Conservation (phyloP, 2,329 filamentous ascomycete genomes). For the Monosporascus sp. region DNA sequence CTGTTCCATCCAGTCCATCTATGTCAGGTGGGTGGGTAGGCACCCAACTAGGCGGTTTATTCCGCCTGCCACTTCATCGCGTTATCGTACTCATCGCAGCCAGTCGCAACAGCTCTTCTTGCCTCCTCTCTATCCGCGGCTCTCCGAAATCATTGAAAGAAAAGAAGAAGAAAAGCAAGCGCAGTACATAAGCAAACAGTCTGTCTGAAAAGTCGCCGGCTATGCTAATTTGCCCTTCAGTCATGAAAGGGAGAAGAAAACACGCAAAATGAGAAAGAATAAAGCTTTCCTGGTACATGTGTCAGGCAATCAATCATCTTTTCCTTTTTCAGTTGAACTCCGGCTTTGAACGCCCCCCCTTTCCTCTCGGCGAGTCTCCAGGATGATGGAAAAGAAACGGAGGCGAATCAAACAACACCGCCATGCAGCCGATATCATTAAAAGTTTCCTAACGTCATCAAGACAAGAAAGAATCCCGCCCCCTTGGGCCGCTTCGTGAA, state of each 20-base stretch:
- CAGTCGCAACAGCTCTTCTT: no score
- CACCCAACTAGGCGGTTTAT: no score
- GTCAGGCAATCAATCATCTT: background rate
- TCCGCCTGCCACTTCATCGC: no score
- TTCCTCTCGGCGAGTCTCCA: background rate
- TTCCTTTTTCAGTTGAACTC: background rate
- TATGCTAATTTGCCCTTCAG: background rate
- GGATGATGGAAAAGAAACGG: background rate
- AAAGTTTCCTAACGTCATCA: background rate
- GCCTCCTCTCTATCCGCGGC: no score
- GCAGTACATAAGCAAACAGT: no score
- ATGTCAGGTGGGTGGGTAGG: no score
- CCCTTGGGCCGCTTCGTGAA: background rate
- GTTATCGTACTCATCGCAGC: no score
- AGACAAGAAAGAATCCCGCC: background rate
- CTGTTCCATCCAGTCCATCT: no score
- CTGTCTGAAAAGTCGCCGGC: background rate
- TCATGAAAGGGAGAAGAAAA: background rate
- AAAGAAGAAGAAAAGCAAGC: no score
- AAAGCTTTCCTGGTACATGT: background rate
- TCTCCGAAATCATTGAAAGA: no score
- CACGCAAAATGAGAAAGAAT: background rate
- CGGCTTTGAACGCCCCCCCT: background rate
- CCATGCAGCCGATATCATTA: background rate
- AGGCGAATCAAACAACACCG: background rate